These are phyloP conservation scores for Eucommia ulmoides DNA, from an alignment of 257 asterid genomes.

Conservation along the genomic window DNA sequence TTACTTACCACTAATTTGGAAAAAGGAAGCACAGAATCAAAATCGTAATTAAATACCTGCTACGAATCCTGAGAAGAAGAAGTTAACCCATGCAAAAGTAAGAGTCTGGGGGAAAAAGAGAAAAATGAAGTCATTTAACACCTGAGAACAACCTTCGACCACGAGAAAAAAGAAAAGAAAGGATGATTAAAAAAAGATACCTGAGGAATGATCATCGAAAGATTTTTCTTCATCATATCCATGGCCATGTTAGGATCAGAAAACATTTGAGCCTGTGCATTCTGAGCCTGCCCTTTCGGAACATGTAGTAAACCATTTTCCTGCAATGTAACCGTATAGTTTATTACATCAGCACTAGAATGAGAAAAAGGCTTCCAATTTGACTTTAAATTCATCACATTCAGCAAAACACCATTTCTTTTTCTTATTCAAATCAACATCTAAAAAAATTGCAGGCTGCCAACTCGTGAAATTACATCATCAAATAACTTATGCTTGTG, in stretches of 20 bases:
- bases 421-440: too few species aligned
- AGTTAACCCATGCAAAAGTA: slow-evolving; percentile 95
- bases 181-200: slow-evolving; percentile 24
- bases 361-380: too few species aligned
- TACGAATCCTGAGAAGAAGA: slow-evolving; percentile 95
- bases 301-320: slow-evolving; percentile 75
- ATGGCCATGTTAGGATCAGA: slow-evolving; percentile 98
- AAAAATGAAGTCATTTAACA: slow-evolving; percentile 9
- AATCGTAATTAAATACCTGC: slow-evolving; percentile 58
- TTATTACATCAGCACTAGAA: too few species aligned
- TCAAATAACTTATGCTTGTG: too few species aligned
- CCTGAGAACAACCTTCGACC: slow-evolving; percentile 1
- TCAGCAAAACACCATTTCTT: too few species aligned
- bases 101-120: slow-evolving; percentile 51
- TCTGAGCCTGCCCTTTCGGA: slow-evolving; percentile 83
- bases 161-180: slow-evolving; percentile 9
- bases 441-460: too few species aligned
- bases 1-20: too few species aligned
- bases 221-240: slow-evolving; percentile 97
- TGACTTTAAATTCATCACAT: too few species aligned
- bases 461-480: too few species aligned
- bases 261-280: slow-evolving; percentile 96
- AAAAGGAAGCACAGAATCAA: too few species aligned
- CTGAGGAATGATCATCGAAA: slow-evolving; percentile 96
- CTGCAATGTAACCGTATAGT: slow-evolving; percentile 38